Base-by-base conservation (phyloP, 2,329 filamentous ascomycete species). In the Lasiodiplodia sp. region DNA sequence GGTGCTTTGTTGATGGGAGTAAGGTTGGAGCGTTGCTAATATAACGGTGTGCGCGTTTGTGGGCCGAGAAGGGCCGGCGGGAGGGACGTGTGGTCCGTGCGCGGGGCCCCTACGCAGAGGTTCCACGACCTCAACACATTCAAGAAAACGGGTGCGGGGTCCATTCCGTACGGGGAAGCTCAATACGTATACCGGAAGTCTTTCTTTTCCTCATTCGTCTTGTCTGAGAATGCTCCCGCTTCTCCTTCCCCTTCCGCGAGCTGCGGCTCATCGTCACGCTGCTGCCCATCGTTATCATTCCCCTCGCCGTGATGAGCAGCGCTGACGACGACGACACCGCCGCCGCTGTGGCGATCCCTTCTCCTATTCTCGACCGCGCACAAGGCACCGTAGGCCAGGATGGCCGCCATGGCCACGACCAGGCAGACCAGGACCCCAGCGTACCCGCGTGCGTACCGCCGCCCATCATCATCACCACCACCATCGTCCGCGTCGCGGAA, bases 401-500 rank as follows among this genome's bases (percentile, higher is more conserved):
- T 71, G 0, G 71, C 64, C n/a, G 68, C 56, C 25, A 70, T 70
- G 1, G 70, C 70, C n/a, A 68, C 68, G 6, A 71, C 65, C 11
- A 70, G 49, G 18, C 69, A 70, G 2, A 68, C 69, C 18, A 71
- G 56, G 8, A 72, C 16, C 16, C 68, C 71, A 0, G 28, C 49
- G 38, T 71, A 53, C 16, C 64, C 78, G 16, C 75, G 74, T 3
- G 75, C 78, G 65, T 82, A 81, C 52, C 72, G 76, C 1, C 81
- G 81, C 1, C 80, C 80, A 63, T 83, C 78, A 38, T 76, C 73
- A 14, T 74, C 74, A 18, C 77, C 25, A 18, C 77, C 25, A 28
- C 4, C 25, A 28, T 28, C 25, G 4, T 23, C 25, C 4, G 4
- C 28, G 28, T 28, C 28, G 5, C 28, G 75, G 68, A 82, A 83